A percentile compares a stretch with the other conserved stretches of the same genome.
Evolutionary conservation across 2,329 filamentous ascomycete species (phyloP).

Genomic region (Claviceps quebecensis): DNA sequence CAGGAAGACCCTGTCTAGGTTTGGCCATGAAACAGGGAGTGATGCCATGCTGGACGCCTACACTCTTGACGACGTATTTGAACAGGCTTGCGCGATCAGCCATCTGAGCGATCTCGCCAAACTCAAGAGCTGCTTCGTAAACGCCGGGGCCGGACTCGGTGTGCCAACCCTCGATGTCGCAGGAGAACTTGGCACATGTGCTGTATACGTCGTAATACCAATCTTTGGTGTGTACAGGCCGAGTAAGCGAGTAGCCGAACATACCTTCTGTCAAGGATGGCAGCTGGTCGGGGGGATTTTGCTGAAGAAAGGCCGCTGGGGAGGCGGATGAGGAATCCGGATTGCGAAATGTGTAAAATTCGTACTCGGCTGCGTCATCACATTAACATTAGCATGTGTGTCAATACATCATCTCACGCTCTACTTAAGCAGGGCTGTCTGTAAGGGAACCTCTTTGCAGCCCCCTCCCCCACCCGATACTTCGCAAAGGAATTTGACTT

Average conservation of each 20-base stretch:
- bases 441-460: not conserved
- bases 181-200: constrained; percentile 61
- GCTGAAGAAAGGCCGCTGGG: constrained; percentile 58
- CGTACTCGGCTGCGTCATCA: constrained; percentile 61
- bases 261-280: constrained; percentile 80
- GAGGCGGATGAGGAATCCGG: constrained; percentile 44
- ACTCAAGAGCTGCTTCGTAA: constrained; percentile 89
- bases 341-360: constrained; percentile 81
- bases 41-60: constrained; percentile 76
- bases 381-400: not conserved
- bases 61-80: constrained; percentile 87
- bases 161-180: constrained; percentile 86
- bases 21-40: constrained; percentile 99
- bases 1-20: constrained; percentile 76
- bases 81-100: constrained; percentile 85
- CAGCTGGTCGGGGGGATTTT: constrained; percentile 59
- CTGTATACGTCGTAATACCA: constrained; percentile 86
- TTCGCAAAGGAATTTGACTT: constrained; percentile 18
- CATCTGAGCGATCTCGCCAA: constrained; percentile 76
- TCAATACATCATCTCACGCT: not conserved
- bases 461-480: not conserved
- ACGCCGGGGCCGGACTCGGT: constrained; percentile 89
- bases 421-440: not conserved
- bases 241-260: constrained; percentile 86
- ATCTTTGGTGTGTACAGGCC: constrained; percentile 78